Base-by-base conservation (phyloP, 441 rosid species). In the Jatropha podagrica region DNA sequence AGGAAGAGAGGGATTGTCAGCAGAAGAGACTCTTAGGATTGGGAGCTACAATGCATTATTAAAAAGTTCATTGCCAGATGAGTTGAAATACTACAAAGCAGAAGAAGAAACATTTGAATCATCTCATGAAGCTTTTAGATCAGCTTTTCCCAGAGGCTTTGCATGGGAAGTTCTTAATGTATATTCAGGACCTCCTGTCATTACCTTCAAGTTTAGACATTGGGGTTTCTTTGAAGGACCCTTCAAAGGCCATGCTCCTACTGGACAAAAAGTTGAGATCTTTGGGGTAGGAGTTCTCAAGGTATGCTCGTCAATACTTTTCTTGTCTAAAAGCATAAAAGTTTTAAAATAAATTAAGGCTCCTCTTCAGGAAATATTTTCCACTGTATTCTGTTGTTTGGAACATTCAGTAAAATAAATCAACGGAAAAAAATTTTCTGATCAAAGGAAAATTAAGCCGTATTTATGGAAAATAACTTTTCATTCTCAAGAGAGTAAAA, bases 151-250 rank as follows among this genome's bases (percentile, higher is more conserved):
- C 1, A 86, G 93, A 0, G 97, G 98, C 12, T 94, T 94, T 79
- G 97, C 97, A 1, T 88, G 89, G 89, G 98, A 92, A 81, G 80
- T 92, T 58, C 32, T 87, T 4, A 23, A 37, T 26, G 72, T 74
- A 4, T 74, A 74, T 13, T 74, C 77, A 56, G 77, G 77, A 8
- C 77, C 77, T 42, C 72, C 96, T 5, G 59, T 77, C 23, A 88
- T 89, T 65, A 68, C 87, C 58, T 90, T 80, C 84, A 92, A 92
- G 84, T 94, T 90, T 76, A 84, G 96, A 85, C 98, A 94, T 63
- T 94, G 97, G 97, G 98, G 94, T 58, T 85, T 84, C 85, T 90
- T 88, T 75, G 93, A 94, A 81, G 98, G 97, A 13, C 88, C 87
- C 69, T 74, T 65, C 56, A 74, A 74, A 75, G 92, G 90, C 3